These are phyloP conservation scores for Suillus spraguei DNA, from an alignment of 768 basidiomycete species.

Conservation along the genomic window DNA sequence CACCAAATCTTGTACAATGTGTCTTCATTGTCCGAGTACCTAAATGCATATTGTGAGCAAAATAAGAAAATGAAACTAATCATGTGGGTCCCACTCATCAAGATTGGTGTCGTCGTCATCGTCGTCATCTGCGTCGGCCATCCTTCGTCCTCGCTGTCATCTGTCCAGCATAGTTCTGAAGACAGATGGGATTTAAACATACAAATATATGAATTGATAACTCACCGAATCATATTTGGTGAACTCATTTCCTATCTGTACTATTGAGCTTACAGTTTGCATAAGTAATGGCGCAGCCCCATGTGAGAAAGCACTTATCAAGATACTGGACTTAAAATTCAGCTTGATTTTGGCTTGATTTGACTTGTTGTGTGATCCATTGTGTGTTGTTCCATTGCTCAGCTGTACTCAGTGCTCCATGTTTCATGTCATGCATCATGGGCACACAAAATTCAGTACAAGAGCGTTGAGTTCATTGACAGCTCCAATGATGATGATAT, in stretches of 20 bases:
- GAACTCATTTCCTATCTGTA: slow-evolving; percentile 70
- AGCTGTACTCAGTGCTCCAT: too few relatives aligned
- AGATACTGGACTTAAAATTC: too few relatives aligned
- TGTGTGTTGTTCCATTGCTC: too few relatives aligned
- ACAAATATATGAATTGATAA: not conserved
- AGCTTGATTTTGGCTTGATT: too few relatives aligned
- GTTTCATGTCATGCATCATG: too few relatives aligned
- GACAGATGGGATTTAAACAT: slow-evolving; percentile 12
- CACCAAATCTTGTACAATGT: slow-evolving; percentile 97
- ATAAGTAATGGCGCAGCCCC: too few relatives aligned
- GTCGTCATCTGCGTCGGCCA: slow-evolving; percentile 59
- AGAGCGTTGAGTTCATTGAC: too few relatives aligned
- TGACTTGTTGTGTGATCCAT: too few relatives aligned
- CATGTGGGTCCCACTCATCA: slow-evolving; percentile 60
- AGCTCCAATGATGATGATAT: too few relatives aligned
- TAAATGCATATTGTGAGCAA: slow-evolving; percentile 30
- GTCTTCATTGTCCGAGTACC: slow-evolving; percentile 98
- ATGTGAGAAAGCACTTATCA: too few relatives aligned
- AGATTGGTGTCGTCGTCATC: slow-evolving; percentile 84
- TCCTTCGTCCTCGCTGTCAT: slow-evolving; percentile 65
- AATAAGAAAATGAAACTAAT: not conserved
- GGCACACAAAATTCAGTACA: too few relatives aligned
- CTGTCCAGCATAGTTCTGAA: slow-evolving; percentile 74
- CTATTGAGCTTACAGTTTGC: slow-evolving; percentile 66
- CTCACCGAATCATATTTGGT: slow-evolving; percentile 92